Evolutionary conservation across 2,329 filamentous ascomycete species (phyloP), one percentile per base, ranked within the genome.

Genomic region (Karstenula rhodostoma): DNA sequence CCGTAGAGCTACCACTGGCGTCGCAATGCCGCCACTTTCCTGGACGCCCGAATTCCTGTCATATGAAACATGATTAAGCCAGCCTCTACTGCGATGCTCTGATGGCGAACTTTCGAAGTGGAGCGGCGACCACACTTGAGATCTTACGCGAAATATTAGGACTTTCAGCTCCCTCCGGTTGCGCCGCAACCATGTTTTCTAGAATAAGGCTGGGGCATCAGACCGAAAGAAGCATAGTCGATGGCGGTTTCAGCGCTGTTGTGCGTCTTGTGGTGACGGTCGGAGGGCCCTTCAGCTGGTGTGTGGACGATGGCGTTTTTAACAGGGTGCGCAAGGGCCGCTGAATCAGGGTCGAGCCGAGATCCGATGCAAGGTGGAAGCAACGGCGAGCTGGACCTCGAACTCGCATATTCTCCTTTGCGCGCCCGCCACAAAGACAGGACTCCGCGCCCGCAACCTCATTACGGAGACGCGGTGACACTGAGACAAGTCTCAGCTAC

Each of bases 151-250:
- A 52, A 52, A 9, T 57, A 66, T 71, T 67, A 68, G 69, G 65
- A 63, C 63, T 65, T 70, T 77, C 75, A 77, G 75, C 75, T 77
- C 68, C 55, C 61, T 67, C 62, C 64, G 59, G 42, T 67, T 59
- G 62, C 73, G 73, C 73, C 72, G 67, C 62, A 25, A 68, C 63
- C 65, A 68, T 69, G 69, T 61, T 67, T 71, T 69, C 67, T 68
- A 73, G 70, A 61, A 68, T 67, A 69, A 71, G 71, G 66, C 62
- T 74, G 67, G 72, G 67, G 62, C 68, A 67, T 65, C 69, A 67
- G 66, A 63, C 73, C 59, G 48, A 50, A 61, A 56, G 9, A 19
- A 68, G 67, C 55, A 62, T 61, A 56, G 66, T 57, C 47, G 23
- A 47, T 29, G 55, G 58, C 49, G 35, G 40, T 47, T 62, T 67